Conservation (phyloP, 768 basidiomycete genomes). For the Termitomyces sp. region DNA sequence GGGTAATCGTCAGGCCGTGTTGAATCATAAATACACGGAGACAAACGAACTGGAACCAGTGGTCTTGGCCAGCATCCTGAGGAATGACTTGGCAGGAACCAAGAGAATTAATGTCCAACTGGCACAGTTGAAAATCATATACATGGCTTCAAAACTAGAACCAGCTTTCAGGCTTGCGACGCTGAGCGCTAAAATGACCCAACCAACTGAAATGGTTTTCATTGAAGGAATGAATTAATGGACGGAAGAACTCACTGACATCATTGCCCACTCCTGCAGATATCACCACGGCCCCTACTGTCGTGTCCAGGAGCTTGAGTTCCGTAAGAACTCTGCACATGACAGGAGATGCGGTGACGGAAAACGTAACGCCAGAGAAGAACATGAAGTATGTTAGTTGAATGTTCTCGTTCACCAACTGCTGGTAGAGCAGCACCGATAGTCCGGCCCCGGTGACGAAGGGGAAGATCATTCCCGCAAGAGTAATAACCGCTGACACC, state of each 20-base stretch:
- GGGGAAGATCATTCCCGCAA: slow-evolving; percentile 82
- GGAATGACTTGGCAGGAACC: slow-evolving; percentile 52
- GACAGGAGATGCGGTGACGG: slow-evolving; percentile 84
- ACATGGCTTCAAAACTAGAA: slow-evolving; percentile 76
- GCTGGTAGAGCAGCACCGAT: slow-evolving; percentile 58
- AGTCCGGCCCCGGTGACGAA: slow-evolving; percentile 78
- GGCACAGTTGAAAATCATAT: slow-evolving; percentile 72
- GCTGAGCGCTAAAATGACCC: slow-evolving; percentile 83
- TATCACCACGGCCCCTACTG: slow-evolving; percentile 87
- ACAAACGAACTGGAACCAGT: slow-evolving; percentile 60
- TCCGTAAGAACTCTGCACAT: slow-evolving; percentile 86
- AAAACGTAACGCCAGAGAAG: slow-evolving; percentile 88
- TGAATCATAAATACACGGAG: background rate
- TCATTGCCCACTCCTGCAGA: slow-evolving; percentile 90
- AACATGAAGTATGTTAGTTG: slow-evolving; percentile 89
- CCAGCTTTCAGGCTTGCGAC: slow-evolving; percentile 92
- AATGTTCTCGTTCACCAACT: slow-evolving; percentile 62
- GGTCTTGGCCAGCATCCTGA: slow-evolving; percentile 66
- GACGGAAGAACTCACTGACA: slow-evolving; percentile 36
- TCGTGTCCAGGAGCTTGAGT: slow-evolving; percentile 85
- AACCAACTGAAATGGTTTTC: slow-evolving; percentile 46
- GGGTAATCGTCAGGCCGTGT: background rate
- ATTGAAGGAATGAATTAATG: background rate
- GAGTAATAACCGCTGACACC: slow-evolving; percentile 59
- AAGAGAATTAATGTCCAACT: slow-evolving; percentile 78